Conservation (phyloP, 176 grass and related monocot species). For the Otatea glauca region DNA sequence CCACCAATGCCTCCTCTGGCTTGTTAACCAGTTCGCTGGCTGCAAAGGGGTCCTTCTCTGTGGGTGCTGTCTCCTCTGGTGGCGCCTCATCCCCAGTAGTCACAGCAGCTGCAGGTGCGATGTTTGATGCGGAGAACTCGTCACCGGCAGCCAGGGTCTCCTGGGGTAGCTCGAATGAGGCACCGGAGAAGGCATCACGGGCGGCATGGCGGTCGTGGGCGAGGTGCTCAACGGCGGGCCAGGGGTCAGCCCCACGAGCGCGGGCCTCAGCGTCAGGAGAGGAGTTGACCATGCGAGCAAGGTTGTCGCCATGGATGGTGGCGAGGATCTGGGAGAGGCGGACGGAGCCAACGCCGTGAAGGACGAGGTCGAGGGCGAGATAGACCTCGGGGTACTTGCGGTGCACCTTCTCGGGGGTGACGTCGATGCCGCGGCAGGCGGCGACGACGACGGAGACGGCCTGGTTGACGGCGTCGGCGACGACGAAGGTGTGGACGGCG, state of each 20-base stretch:
- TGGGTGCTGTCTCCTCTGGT: constrained; percentile 52
- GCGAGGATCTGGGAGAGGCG: constrained; percentile 88
- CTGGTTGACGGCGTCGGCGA: constrained; percentile 97
- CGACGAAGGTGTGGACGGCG: constrained; percentile 83
- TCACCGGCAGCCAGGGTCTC: constrained; percentile 88
- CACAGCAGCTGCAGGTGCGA: constrained; percentile 53
- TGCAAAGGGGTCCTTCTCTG: constrained; percentile 91
- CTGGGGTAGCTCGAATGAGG: constrained; percentile 75
- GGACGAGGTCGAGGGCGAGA: constrained; percentile 93
- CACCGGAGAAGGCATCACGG: constrained; percentile 60
- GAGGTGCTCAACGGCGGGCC: constrained; percentile 68
- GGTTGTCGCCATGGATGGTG: constrained; percentile 96
- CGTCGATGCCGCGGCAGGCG: constrained; percentile 89
- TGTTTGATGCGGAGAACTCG: constrained; percentile 71
- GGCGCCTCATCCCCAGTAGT: constrained; percentile 61
- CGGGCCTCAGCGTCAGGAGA: constrained; percentile 77
- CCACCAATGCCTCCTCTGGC: constrained; percentile 85
- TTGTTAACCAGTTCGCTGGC: constrained; percentile 89
- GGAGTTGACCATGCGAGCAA: constrained; percentile 90
- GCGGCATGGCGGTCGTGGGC: constrained; percentile 68
- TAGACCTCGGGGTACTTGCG: constrained; percentile 98
- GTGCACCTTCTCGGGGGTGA: constrained; percentile 90
- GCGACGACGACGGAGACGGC: constrained; percentile 83
- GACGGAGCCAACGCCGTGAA: constrained; percentile 84
- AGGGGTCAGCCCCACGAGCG: constrained; percentile 82